Base-by-base conservation (phyloP, 1,284 basidiomycete genomes). In the Papiliotrema fonsecae region DNA sequence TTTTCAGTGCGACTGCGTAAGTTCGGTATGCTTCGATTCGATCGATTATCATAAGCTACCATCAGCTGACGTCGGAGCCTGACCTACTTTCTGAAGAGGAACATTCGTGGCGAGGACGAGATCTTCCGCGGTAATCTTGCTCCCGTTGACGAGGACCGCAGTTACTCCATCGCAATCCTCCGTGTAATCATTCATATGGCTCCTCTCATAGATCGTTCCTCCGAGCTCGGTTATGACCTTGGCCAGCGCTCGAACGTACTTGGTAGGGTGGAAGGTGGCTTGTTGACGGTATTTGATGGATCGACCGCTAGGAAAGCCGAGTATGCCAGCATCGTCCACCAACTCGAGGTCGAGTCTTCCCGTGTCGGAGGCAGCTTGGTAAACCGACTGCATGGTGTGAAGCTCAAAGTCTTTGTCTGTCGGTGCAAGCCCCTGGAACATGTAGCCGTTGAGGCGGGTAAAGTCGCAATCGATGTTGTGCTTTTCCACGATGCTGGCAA, bases 391-490 rank as follows among this genome's bases (percentile, higher is more conserved):
- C 2, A 58, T 35, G 11, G 52, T 58, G 19, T 54, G 47, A 5
- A 49, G n/a, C 42, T 49, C 45, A 37, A 43, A 58, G 9, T 56
- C 45, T 5, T 46, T 34, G 25, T 30, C 24, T n/a, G n/a, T 14
- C 9, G 49, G 41, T 6, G 57, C 43, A 2, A 54, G 42, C 6
- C 57, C 54, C 6, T 56, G 52, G 46, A 58, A 58, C 57, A 58
- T 58, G 57, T 58, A 58, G 21, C 57, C 57, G 2, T 51, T 47
- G 13, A 54, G 3, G 6, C 57, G 46, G 16, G 39, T 47, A 34
- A 58, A 58, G 32, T 56, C 57, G 41, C 57, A 58, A 26, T 56
- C 52, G 35, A 58, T 58, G 2, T 52, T 41, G 40, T 58, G 57
- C 32, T 56, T 49, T 7, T 54, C 22, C 18, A 58, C 57, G 21